phyloP scores from a whole-genome alignment of 2,329 filamentous ascomycete genomes.

The Sporothrix sp. region DNA sequence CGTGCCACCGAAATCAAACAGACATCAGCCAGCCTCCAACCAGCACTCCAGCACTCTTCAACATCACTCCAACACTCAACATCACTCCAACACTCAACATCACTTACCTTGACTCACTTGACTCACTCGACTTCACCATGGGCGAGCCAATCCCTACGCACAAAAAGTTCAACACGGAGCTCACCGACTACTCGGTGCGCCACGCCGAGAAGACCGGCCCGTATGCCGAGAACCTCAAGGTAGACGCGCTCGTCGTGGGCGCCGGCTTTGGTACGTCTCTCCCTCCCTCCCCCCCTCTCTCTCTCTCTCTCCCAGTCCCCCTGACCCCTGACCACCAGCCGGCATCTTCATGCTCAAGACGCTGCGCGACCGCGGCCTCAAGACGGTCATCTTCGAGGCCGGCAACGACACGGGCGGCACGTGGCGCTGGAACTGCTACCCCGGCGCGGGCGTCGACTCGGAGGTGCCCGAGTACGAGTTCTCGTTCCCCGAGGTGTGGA shows the following conservation, averaged over 20 bases:
- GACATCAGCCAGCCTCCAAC: too few species aligned
- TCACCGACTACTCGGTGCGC: constrained; percentile 29
- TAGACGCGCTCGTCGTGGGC: constrained; percentile 36
- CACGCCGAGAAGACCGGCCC: constrained; percentile 27
- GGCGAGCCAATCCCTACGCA: constrained; percentile 12
- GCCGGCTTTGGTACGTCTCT: constrained; percentile 31
- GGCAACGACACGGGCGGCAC: constrained; percentile 41
- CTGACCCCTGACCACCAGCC: constrained; percentile 19
- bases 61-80: too few species aligned
- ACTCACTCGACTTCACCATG: too few species aligned
- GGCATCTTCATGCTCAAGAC: constrained; percentile 43
- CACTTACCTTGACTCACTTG: too few species aligned
- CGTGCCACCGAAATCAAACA: too few species aligned
- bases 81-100: too few species aligned
- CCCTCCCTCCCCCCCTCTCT: background rate
- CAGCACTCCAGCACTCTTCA: too few species aligned
- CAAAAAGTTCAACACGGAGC: constrained; percentile 33
- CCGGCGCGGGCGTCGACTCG: constrained; percentile 44
- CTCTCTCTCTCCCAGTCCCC: background rate
- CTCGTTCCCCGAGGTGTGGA: constrained; percentile 40
- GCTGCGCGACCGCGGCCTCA: constrained; percentile 40
- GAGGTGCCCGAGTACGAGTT: constrained; percentile 45
- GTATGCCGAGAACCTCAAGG: constrained; percentile 34
- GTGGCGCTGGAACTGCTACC: constrained; percentile 50
- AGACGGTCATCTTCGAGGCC: constrained; percentile 42